A percentile compares a stretch with the other conserved stretches of the same genome.
Conservation (phyloP, 2,329 filamentous ascomycete genomes). For the Claviceps arundinis region DNA sequence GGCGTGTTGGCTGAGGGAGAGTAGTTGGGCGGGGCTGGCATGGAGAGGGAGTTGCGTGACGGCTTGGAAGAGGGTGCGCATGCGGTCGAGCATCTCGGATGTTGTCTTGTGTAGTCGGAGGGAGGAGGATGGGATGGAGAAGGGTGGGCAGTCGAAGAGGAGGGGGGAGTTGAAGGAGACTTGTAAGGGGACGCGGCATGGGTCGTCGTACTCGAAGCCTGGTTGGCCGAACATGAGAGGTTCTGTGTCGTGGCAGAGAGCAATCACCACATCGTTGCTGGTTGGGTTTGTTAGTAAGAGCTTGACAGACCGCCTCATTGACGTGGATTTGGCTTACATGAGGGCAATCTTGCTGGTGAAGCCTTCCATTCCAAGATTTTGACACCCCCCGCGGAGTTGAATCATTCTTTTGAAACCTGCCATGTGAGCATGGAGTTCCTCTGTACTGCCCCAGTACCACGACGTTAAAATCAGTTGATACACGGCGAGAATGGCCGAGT, state of each 20-base stretch:
- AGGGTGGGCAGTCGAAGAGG: slow-evolving; percentile 27
- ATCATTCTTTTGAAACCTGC: slow-evolving; percentile 35
- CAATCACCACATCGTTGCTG: slow-evolving; percentile 34
- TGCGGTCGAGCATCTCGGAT: slow-evolving; percentile 37
- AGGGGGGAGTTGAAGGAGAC: slow-evolving; percentile 35
- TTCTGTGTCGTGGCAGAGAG: slow-evolving; percentile 31
- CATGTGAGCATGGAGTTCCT: slow-evolving; percentile 32
- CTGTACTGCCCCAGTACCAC: slow-evolving; percentile 39
- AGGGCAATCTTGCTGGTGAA: slow-evolving; percentile 35
- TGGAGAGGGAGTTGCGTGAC: slow-evolving; percentile 26
- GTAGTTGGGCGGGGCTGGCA: slow-evolving; percentile 22
- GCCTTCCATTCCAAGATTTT: slow-evolving; percentile 31
- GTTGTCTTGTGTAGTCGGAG: slow-evolving; percentile 32
- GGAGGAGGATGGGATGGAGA: slow-evolving; percentile 26
- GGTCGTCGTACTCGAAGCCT: slow-evolving; percentile 29
- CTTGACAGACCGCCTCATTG: too few species aligned
- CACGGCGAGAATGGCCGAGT: slow-evolving; percentile 33
- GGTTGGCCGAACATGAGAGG: slow-evolving; percentile 27
- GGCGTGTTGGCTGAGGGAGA: slow-evolving; percentile 26
- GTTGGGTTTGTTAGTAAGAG: slow-evolving; percentile 7
- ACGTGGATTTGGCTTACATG: slow-evolving; percentile 23
- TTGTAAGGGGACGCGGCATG: slow-evolving; percentile 25
- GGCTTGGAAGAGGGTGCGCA: slow-evolving; percentile 32
- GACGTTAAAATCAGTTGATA: slow-evolving; percentile 36
- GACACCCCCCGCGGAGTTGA: slow-evolving; percentile 30